These are phyloP conservation scores for Trametes polyzona DNA, from an alignment of 1,284 basidiomycete species.

Conservation along the genomic window DNA sequence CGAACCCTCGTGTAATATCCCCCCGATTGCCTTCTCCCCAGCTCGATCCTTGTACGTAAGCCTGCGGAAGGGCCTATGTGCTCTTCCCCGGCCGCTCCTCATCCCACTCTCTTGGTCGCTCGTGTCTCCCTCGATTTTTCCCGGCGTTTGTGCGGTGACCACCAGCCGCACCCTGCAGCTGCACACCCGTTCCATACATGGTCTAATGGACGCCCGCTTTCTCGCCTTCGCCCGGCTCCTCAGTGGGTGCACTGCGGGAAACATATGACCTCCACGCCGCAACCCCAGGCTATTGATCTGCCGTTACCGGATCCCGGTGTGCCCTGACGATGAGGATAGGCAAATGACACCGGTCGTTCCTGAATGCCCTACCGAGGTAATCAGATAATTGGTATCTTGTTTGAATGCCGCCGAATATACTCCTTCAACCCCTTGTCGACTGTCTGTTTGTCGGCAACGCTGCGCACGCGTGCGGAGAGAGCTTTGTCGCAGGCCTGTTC, in stretches of 20 bases:
- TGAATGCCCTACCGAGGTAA: not conserved
- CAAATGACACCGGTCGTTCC: slow-evolving; percentile 2
- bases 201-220: slow-evolving; percentile 2
- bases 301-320: not conserved
- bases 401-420: not conserved
- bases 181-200: not conserved
- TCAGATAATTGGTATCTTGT: slow-evolving; percentile 1
- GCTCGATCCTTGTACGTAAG: slow-evolving; percentile 18
- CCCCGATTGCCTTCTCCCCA: slow-evolving; percentile 12
- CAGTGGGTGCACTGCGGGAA: not conserved
- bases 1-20: slow-evolving; percentile 19
- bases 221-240: not conserved
- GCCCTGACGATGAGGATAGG: not conserved
- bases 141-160: slow-evolving; percentile 7
- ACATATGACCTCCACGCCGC: slow-evolving; percentile 8
- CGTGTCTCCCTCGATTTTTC: not conserved
- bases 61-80: not conserved
- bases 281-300: not conserved
- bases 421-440: not conserved
- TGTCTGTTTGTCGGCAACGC: no score
- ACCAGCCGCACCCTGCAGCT: not conserved
- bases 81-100: not conserved
- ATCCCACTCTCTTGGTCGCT: not conserved
- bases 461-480: no score
- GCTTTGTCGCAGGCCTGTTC: no score